phyloP scores from a whole-genome alignment of 495 filamentous ascomycete species.

The Penicillium coffeae region DNA sequence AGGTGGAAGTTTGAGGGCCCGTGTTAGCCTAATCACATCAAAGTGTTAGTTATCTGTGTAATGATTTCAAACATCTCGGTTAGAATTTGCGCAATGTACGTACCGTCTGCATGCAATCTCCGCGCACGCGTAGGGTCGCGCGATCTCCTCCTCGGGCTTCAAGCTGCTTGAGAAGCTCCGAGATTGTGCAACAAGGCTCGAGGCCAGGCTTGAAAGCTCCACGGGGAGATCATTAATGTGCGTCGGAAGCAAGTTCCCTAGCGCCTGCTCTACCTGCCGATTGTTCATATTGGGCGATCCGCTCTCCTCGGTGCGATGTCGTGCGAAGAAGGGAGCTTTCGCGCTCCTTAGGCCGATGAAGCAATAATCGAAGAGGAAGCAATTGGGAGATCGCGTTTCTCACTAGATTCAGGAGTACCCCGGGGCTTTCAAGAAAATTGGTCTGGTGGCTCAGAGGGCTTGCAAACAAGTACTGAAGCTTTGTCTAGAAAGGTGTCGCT shows the following conservation, averaged over 20 bases:
- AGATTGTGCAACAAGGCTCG: constrained; percentile 82
- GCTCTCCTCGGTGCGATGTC: not conserved
- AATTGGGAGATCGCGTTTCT: too few species aligned
- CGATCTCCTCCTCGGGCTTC: constrained; percentile 85
- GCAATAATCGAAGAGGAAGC: too few species aligned
- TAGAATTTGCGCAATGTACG: not conserved
- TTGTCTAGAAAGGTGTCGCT: too few species aligned
- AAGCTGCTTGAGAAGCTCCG: constrained; percentile 72
- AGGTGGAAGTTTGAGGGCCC: constrained; percentile 75
- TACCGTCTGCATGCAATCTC: constrained; percentile 88
- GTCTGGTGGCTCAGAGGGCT: too few species aligned
- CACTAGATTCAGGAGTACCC: too few species aligned
- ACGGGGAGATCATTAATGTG: constrained; percentile 66
- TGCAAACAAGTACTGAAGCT: too few species aligned
- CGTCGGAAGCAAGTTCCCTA: constrained; percentile 74
- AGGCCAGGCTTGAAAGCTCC: constrained; percentile 71
- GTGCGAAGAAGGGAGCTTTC: not conserved
- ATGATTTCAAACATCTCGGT: too few species aligned
- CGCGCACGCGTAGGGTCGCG: constrained; percentile 81
- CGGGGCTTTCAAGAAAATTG: too few species aligned
- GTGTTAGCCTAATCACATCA: constrained; percentile 59
- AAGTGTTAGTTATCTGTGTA: constrained; percentile 3
- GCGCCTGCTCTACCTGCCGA: constrained; percentile 68
- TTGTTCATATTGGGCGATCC: constrained; percentile 40
- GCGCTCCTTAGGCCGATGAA: not conserved